Percentiles rank a stretch among this genome's conserved stretches.
phyloP scores from a whole-genome alignment of 495 filamentous ascomycete genomes.

The Trichoderma reesei region DNA sequence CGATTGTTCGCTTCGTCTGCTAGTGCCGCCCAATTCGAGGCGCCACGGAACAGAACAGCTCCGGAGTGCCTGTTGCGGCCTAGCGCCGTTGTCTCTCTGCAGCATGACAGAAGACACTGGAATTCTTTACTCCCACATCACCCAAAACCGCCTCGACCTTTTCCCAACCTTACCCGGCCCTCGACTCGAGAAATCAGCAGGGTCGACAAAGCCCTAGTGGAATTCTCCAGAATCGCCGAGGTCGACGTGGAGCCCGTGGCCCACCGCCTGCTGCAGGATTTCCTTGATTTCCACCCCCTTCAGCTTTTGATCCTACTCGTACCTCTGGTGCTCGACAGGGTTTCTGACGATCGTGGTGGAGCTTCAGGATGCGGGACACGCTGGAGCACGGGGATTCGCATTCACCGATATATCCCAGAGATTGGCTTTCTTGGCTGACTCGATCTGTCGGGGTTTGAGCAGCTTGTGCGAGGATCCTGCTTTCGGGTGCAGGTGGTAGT shows the following conservation, averaged over 20 bases:
- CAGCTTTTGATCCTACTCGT: background rate
- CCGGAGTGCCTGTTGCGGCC: background rate
- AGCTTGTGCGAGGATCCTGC: background rate
- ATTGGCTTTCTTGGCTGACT: background rate
- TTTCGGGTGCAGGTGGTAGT: background rate
- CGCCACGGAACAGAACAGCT: background rate
- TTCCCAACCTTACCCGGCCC: background rate
- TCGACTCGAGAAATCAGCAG: background rate
- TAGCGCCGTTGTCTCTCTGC: background rate
- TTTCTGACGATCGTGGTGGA: background rate
- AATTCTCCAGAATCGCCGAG: background rate
- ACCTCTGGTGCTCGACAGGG: background rate
- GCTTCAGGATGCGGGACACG: background rate
- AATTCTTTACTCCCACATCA: background rate
- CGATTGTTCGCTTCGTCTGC: background rate
- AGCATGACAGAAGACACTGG: background rate
- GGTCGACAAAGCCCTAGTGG: background rate
- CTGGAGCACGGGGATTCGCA: background rate
- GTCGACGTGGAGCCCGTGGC: background rate
- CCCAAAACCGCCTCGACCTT: background rate
- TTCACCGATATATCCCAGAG: background rate
- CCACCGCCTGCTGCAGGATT: background rate
- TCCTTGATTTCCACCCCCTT: conserved; percentile 2
- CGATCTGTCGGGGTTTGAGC: background rate
- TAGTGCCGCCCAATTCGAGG: background rate